Conservation (phyloP, 192 early-diverging fungal genomes). For the Mortierella alpina region DNA sequence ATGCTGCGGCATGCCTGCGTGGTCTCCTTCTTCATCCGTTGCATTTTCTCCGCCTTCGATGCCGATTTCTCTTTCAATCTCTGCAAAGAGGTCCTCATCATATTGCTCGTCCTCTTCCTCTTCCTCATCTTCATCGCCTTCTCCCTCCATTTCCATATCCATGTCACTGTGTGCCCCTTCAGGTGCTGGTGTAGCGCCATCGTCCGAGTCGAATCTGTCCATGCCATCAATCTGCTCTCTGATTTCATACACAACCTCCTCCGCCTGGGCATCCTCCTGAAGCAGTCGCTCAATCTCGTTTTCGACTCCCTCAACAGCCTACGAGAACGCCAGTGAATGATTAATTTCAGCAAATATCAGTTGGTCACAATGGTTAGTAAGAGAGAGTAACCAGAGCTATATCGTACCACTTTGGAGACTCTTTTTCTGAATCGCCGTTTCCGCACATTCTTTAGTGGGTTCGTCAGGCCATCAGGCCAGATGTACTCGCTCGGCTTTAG, state of each 20-base stretch:
- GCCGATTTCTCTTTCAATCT: slow-evolving; percentile 54
- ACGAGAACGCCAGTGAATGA: neutral
- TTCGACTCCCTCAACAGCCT: slow-evolving; percentile 88
- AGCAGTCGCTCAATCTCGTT: slow-evolving; percentile 84
- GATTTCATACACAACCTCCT: slow-evolving; percentile 71
- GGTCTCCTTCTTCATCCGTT: slow-evolving; percentile 42
- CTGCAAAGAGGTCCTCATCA: slow-evolving; percentile 55
- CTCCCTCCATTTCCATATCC: slow-evolving; percentile 59
- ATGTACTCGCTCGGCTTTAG: slow-evolving; percentile 69
- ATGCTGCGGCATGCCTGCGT: slow-evolving; percentile 17
- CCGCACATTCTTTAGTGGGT: slow-evolving; percentile 80
- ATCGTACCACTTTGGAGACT: slow-evolving; percentile 74
- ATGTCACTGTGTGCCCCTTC: slow-evolving; percentile 52
- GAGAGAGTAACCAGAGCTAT: neutral
- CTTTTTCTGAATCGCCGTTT: slow-evolving; percentile 85
- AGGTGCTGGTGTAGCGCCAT: slow-evolving; percentile 49
- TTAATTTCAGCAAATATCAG: neutral
- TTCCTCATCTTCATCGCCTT: slow-evolving; percentile 56
- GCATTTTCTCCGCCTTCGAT: slow-evolving; percentile 57
- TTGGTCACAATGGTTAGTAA: neutral
- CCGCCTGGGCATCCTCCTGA: slow-evolving; percentile 76
- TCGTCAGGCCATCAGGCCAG: slow-evolving; percentile 84
- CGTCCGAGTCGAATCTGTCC: slow-evolving; percentile 29
- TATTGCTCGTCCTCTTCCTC: slow-evolving; percentile 57
- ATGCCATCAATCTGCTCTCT: slow-evolving; percentile 18